Conservation (phyloP, 148 eudicot species). For the Euryodendron excelsum region DNA sequence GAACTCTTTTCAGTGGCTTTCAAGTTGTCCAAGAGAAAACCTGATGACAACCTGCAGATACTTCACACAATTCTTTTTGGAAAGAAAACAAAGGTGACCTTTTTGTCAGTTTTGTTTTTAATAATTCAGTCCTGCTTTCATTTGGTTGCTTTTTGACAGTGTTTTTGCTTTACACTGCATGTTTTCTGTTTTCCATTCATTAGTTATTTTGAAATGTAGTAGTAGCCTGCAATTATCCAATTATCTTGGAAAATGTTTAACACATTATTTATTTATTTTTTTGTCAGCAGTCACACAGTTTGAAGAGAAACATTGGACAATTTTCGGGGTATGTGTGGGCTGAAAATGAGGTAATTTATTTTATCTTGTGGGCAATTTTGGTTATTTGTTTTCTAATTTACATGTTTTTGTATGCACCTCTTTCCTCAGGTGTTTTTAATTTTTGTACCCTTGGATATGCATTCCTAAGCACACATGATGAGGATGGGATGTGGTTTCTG, state of each 20-base stretch:
- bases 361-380: background rate
- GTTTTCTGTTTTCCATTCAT: background rate
- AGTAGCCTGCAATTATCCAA: slow-evolving; percentile 5
- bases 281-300: slow-evolving; percentile 45
- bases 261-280: background rate
- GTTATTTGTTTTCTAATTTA: background rate
- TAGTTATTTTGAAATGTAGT: background rate
- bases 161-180: background rate
- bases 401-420: background rate
- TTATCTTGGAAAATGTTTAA: slow-evolving; percentile 10
- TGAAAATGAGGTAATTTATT: slow-evolving; percentile 64
- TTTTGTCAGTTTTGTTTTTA: slow-evolving; percentile 7
- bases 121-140: slow-evolving; percentile 4
- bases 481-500: background rate
- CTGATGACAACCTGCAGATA: slow-evolving; percentile 86
- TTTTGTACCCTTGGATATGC: background rate
- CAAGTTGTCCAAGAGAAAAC: slow-evolving; percentile 86
- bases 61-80: slow-evolving; percentile 81
- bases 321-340: slow-evolving; percentile 93
- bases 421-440: background rate
- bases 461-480: background rate
- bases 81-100: slow-evolving; percentile 76
- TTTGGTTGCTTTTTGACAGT: background rate
- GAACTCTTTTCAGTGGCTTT: slow-evolving; percentile 70
- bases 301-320: slow-evolving; percentile 78